A percentile compares a stretch with the other conserved stretches of the same genome.
phyloP scores from a whole-genome alignment of 192 early-diverging fungal species.

The Lunasporangiospora selenospora region DNA sequence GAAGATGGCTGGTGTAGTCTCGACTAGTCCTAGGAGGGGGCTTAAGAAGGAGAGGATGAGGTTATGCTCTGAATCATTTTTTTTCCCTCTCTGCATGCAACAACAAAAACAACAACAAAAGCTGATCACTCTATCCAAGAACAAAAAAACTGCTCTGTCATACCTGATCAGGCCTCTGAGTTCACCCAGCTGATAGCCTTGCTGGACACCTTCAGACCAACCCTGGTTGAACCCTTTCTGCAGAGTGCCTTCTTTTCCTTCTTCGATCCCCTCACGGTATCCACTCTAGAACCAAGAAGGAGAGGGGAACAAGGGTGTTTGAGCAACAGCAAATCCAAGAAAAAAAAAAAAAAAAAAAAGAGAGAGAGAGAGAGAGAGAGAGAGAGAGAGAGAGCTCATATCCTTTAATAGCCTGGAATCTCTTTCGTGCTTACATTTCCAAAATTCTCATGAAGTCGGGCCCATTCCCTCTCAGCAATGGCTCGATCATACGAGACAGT shows the following conservation, averaged over 20 bases:
- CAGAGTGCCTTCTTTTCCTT: conserved; percentile 62
- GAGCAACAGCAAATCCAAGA: background rate
- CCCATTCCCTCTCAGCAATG: conserved; percentile 68
- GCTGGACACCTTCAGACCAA: conserved; percentile 59
- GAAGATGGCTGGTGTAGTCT: too few species aligned
- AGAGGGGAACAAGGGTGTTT: background rate
- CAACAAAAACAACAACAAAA: too few species aligned
- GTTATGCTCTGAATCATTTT: too few species aligned
- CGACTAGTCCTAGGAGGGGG: too few species aligned
- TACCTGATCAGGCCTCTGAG: conserved; percentile 63
- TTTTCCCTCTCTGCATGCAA: too few species aligned
- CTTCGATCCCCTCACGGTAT: conserved; percentile 69
- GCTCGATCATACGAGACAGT: conserved; percentile 57
- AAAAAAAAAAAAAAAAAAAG: background rate
- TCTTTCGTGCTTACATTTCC: conserved; percentile 57
- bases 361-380: background rate
- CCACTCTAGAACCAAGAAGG: conserved; percentile 50
- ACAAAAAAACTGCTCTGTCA: background rate
- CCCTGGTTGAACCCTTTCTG: conserved; percentile 71
- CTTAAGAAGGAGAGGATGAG: too few species aligned
- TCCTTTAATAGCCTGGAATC: too few species aligned
- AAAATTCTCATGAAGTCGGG: conserved; percentile 63
- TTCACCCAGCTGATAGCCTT: conserved; percentile 58
- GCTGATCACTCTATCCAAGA: too few species aligned
- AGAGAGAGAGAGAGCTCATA: background rate